These are phyloP conservation scores for Termitomyces sp. DNA, from an alignment of 1,284 basidiomycete species.

Conservation along the genomic window DNA sequence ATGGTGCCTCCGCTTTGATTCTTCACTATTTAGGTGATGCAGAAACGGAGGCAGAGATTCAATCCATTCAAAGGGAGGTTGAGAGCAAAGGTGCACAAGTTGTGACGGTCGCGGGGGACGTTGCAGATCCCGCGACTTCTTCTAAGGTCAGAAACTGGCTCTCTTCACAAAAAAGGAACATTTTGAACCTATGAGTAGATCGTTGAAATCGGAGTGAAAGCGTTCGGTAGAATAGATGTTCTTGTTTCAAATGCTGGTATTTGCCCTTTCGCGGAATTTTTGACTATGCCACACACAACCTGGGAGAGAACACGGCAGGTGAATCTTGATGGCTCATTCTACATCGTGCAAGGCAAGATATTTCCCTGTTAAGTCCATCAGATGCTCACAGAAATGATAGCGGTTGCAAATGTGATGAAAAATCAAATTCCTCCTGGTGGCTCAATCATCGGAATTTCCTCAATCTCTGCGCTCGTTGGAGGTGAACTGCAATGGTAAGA, in stretches of 20 bases:
- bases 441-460: constrained; percentile 71
- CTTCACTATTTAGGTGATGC: constrained; percentile 69
- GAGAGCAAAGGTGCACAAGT: constrained; percentile 25
- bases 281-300: constrained; percentile 66
- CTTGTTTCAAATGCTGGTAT: constrained; percentile 73
- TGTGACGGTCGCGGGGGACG: constrained; percentile 58
- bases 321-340: constrained; percentile 79
- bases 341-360: constrained; percentile 59
- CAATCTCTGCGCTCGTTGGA: constrained; percentile 75
- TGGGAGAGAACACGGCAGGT: constrained; percentile 72
- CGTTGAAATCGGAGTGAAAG: constrained; percentile 48
- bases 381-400: constrained; percentile 26
- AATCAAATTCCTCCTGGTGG: constrained; percentile 66
- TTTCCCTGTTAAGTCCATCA: background rate
- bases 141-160: constrained; percentile 36
- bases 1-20: constrained; percentile 65
- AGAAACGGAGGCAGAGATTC: constrained; percentile 49
- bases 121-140: constrained; percentile 58
- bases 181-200: constrained; percentile 37
- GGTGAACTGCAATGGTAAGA: constrained; percentile 64
- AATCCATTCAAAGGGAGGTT: constrained; percentile 41
- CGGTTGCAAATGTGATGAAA: constrained; percentile 76
- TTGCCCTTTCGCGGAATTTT: constrained; percentile 76
- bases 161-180: background rate
- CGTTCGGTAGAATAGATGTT: constrained; percentile 66